Conservation (phyloP, 78 protist species). For the Protostelium mycophagum region DNA sequence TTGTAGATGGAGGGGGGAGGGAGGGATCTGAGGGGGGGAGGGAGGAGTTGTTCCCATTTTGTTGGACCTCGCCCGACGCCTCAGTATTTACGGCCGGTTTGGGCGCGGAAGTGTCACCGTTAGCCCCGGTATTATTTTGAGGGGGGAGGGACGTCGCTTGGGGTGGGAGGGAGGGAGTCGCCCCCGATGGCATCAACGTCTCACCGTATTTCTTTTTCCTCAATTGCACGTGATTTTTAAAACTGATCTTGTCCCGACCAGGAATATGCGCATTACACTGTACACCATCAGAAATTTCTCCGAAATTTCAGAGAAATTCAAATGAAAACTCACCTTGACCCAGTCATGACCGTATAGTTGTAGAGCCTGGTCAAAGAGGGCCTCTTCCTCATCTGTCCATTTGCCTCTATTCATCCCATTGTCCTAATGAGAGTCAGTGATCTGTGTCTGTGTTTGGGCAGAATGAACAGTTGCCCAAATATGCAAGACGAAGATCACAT, state of each 20-base stretch:
- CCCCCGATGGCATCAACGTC: neutral
- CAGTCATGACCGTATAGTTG: neutral
- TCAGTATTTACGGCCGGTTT: no score
- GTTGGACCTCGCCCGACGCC: no score
- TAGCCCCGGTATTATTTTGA: no score
- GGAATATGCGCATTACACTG: neutral
- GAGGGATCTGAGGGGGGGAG: no score
- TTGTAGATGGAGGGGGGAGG: neutral
- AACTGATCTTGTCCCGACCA: neutral
- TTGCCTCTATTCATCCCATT: neutral
- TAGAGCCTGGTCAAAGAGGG: neutral
- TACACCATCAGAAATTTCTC: neutral
- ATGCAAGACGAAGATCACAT: no score
- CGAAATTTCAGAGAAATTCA: neutral
- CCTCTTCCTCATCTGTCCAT: neutral
- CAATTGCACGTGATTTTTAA: neutral
- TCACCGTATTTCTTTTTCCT: neutral
- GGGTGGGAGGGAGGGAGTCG: no score
- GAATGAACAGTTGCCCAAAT: no score
- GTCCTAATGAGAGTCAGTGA: neutral
- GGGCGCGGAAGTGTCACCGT: no score
- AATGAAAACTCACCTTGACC: neutral
- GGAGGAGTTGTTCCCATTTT: no score
- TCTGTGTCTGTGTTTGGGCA: no score
- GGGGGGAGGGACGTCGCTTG: no score